Base-by-base conservation (phyloP, 305 asterid species). In the Solanum aculeatissimum region DNA sequence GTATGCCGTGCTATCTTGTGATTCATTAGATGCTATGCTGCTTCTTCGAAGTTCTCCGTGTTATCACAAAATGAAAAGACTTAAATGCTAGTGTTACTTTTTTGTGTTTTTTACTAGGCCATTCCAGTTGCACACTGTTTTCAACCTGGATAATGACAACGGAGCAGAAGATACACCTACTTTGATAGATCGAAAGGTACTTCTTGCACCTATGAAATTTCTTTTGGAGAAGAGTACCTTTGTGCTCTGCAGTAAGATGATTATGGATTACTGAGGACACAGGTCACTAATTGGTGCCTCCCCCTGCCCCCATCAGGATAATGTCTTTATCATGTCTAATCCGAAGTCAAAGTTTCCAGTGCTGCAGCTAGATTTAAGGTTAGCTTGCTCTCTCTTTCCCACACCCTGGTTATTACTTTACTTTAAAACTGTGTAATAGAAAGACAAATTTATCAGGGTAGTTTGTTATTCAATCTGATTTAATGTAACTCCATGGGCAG, bases 331-430 rank as follows among this genome's bases (percentile, higher is more conserved):
- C 85, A 92, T 95, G 92, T 95, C 98, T 66, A 95, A 90, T 89
- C 85, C 93, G 86, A 95, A 92, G 91, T 93, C 97, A 75, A 95
- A 92, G 65, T 91, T 88, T 89, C 98, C 98, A 35, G 91, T 93
- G 70, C 88, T 92, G 87, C 97, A 93, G 88, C 89, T 93, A 85
- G 98, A 93, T 91, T 87, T 95, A 85, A 93, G 98, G 97, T 95
- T 75, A 82, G 91, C 66, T 82, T 62, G 78, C 86, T 66, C 65
- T 21, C 84, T 53, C 83, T 53, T 78, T 78, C n/a, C 49, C n/a
- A 32, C 43, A 53, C 19, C 32, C 83, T 78, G 66, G 83, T 53
- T 53, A 18, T 19, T 53, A n/a, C 15, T 11, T 10, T 29, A 77
- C 19, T 11, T 78, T 4, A 78, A 53, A 19, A 32, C 51, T 53